A percentile compares a stretch with the other conserved stretches of the same genome.
These are phyloP conservation scores for Exophiala xenobiotica DNA, from an alignment of 2,329 filamentous ascomycete species.

Conservation along the genomic window DNA sequence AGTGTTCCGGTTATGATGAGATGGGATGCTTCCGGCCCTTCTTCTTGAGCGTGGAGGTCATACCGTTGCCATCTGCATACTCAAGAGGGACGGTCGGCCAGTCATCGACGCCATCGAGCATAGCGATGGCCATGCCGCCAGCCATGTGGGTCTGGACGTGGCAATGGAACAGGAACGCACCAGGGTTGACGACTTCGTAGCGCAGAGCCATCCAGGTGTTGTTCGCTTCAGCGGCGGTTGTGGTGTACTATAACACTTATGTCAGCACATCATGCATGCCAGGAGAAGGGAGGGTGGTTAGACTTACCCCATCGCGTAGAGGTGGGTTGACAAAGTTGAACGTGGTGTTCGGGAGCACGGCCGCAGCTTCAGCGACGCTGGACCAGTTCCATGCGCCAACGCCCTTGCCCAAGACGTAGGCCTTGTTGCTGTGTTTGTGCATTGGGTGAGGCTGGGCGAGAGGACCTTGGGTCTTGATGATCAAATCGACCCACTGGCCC, in stretches of 20 bases:
- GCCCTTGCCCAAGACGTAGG: slow-evolving; percentile 57
- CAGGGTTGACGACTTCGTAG: slow-evolving; percentile 56
- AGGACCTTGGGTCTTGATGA: slow-evolving; percentile 46
- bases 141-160: slow-evolving; percentile 56
- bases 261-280: not conserved
- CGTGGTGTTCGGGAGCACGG: slow-evolving; percentile 41
- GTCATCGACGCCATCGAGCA: slow-evolving; percentile 43
- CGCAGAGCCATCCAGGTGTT: slow-evolving; percentile 53
- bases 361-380: slow-evolving; percentile 55
- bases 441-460: slow-evolving; percentile 61
- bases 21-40: slow-evolving; percentile 16
- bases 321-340: slow-evolving; percentile 62
- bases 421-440: slow-evolving; percentile 64
- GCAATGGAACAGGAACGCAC: slow-evolving; percentile 57
- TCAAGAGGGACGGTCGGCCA: slow-evolving; percentile 32
- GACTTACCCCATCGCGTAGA: slow-evolving; percentile 47
- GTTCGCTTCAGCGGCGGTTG: slow-evolving; percentile 35
- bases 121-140: slow-evolving; percentile 57
- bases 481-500: slow-evolving; percentile 56
- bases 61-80: slow-evolving; percentile 27
- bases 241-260: slow-evolving; percentile 37
- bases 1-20: not conserved
- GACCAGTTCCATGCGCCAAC: slow-evolving; percentile 52
- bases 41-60: slow-evolving; percentile 19
- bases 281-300: too few species aligned